Evolutionary conservation across 192 early-diverging fungal species (phyloP), one percentile per base, ranked within the genome.

Genomic region (Phycomyces nitens): DNA sequence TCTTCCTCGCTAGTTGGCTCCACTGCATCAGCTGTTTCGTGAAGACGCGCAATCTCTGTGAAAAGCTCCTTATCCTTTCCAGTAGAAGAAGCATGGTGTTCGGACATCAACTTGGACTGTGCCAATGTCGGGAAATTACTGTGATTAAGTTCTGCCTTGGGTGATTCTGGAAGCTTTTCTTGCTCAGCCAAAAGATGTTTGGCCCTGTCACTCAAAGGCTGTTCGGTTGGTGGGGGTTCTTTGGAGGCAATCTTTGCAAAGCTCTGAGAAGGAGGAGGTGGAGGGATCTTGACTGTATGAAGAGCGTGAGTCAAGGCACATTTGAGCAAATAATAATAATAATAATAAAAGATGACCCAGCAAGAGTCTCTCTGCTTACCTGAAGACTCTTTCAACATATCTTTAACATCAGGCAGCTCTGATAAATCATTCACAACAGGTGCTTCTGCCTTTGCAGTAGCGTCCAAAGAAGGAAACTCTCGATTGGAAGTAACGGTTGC

Each of bases 211-310:
- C 47, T 43, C 20, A 58, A 24, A 10, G 47, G 53, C 23, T 56
- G 15, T 14, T 51, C 34, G 27, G 58, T 47, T 5, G 58, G 26
- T 40, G 62, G 56, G 14, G 63, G 53, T 55, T 51, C 23, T 50
- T 64, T 70, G 41, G 69, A 34, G 43, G 69, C 69, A 5, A 64
- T 60, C 43, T 70, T 70, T 22, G 69, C 69, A 64, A 70, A 70
- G 7, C 57, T 60, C 20, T 59, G 47, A 16, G 68, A 39, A 34
- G 62, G 26, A 29, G 69, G 69, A 18, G 57, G 50, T 55, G 58
- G 69, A 39, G 69, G 57, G 22, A 70, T 40, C 20, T 70, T 43
- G 7, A 70, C 68, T 52, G 47, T 20, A 20, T 49, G n/a, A n/a
- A n/a, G n/a, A n/a, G n/a, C n/a, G n/a, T n/a, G n/a, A n/a, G n/a